Evolutionary conservation across 306 rosid species (phyloP).

Genomic region (Begonia loranthoides): DNA sequence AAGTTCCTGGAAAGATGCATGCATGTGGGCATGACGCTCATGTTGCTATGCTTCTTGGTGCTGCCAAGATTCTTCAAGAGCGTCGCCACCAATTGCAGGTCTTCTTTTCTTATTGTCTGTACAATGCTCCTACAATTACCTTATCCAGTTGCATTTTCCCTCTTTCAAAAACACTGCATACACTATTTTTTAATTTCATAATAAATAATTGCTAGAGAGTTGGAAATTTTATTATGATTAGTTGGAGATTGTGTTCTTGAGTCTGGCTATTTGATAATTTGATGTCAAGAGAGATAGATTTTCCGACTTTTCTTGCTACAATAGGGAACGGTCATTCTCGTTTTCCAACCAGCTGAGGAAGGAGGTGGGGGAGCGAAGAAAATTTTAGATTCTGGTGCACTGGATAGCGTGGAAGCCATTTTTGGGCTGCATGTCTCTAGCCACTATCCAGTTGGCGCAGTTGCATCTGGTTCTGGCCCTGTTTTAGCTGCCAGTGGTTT

Average conservation of each 20-base stretch:
- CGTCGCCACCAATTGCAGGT: constrained; percentile 8
- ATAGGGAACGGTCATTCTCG: constrained; percentile 78
- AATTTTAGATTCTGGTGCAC: constrained; percentile 45
- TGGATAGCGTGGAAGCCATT: constrained; percentile 53
- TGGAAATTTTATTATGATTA: no score
- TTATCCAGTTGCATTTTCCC: no score
- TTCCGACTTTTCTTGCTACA: no score
- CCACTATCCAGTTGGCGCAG: constrained; percentile 32
- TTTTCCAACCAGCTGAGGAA: constrained; percentile 98
- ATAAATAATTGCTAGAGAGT: no score
- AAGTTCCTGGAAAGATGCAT: constrained; percentile 87
- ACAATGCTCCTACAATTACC: no score
- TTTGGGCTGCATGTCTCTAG: constrained; percentile 49
- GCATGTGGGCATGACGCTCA: constrained; percentile 96
- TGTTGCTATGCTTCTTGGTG: constrained; percentile 93
- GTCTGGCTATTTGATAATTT: no score
- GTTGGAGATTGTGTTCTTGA: no score
- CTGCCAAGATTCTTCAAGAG: constrained; percentile 61
- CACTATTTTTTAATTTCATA: no score
- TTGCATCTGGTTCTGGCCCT: constrained; percentile 54
- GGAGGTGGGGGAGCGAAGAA: constrained; percentile 77
- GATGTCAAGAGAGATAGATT: no score
- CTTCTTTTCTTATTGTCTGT: no score
- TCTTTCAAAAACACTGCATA: no score
- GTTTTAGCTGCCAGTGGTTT: constrained; percentile 49